A percentile compares a stretch with the other conserved stretches of the same genome.
phyloP scores from a whole-genome alignment of 345 rosid species.

The Salix viminalis region DNA sequence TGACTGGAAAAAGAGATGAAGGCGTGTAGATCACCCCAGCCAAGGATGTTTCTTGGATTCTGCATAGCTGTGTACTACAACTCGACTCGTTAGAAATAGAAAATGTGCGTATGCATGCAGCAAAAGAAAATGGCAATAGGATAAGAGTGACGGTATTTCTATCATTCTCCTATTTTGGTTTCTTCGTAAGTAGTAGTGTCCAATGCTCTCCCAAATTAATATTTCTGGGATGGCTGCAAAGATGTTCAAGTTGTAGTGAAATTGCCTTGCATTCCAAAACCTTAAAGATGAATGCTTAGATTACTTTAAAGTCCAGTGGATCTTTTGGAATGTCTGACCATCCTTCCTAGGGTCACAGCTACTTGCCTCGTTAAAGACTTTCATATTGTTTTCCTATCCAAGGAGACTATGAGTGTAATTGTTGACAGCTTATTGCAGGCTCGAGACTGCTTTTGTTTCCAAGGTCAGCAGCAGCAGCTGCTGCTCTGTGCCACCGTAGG shows the following conservation, averaged over 20 bases:
- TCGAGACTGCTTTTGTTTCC: background rate
- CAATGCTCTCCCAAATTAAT: background rate
- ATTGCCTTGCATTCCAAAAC: background rate
- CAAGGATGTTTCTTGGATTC: background rate
- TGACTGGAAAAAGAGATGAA: background rate
- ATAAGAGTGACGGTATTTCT: background rate
- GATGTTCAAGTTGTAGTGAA: background rate
- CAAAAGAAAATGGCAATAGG: background rate
- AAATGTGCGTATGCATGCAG: background rate
- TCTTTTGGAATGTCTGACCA: background rate
- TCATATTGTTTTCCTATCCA: background rate
- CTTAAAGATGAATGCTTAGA: background rate
- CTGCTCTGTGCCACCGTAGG: background rate
- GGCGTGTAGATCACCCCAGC: background rate
- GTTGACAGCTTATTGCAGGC: conserved; percentile 3
- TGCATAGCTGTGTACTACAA: background rate
- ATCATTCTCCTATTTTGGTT: background rate
- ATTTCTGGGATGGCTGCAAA: background rate
- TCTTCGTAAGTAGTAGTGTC: background rate
- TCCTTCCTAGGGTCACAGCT: background rate
- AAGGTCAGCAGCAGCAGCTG: background rate
- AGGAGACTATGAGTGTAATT: background rate
- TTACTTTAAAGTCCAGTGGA: background rate
- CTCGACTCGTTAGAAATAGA: background rate
- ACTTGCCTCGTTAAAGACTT: background rate